Base-by-base conservation (phyloP, 805 yeast genomes). In the Sugiyamaella lignohabitans region DNA sequence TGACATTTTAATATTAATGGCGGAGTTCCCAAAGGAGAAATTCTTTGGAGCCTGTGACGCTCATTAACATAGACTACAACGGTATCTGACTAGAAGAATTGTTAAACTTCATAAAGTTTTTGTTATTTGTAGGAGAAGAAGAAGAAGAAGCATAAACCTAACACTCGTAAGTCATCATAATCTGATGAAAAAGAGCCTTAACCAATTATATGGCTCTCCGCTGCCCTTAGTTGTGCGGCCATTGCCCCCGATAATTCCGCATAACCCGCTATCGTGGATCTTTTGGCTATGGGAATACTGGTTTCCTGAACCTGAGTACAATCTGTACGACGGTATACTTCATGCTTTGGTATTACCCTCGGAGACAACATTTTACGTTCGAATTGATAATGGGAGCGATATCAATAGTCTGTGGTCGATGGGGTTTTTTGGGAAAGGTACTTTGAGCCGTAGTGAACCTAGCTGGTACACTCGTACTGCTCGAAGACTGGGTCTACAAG, bases 361-460 rank as follows among this genome's bases (percentile, higher is more conserved):
- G 5, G 53, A 43, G 35, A 50, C 49, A 22, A 55, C 47, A 17
- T 45, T 60, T 32, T 57, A 61, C 10, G 74, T 84, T 3, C 46
- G 40, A 14, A 63, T 66, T 8, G 42, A 42, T 20, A 57, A 57
- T 38, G 64, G 63, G 1, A 53, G 59, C 0, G 79, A 73, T 27
- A 81, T 82, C 78, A 54, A 58, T 18, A 64, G 64, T 35, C 66
- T 93, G 2, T 93, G 98, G 98, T 65, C 71, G 16, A 74, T 74
- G 55, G 98, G 98, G 1, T 93, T 88, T 60, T 93, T 87, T 60
- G 98, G 98, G 4, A 93, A 91, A 59, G 98, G 98, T 1, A 76
- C 78, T 2, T 67, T 88, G 39, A 85, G 96, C 30, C 71, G 98
- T 53, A 84, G 95, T 48, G 97, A 93, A 60, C 96, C 98, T 0